Base-by-base conservation (phyloP, 2,329 filamentous ascomycete genomes). In the Magnaporthiopsis incrustans region DNA sequence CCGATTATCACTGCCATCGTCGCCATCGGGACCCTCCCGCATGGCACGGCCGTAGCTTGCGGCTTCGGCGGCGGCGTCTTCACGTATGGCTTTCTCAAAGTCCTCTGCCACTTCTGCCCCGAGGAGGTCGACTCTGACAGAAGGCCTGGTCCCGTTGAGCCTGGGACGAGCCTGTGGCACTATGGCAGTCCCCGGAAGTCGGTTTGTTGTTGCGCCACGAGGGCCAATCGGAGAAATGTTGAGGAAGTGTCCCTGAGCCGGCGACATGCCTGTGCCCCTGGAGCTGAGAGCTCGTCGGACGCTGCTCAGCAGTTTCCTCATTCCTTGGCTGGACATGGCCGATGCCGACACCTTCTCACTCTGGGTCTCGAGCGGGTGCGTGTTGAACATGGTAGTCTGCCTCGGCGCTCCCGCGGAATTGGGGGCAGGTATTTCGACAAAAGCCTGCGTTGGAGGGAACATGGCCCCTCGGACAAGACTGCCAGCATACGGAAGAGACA, bases 391-490 rank as follows among this genome's bases (percentile, higher is more conserved):
- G 0, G 84, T 85, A 0, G 83, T 87, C 62, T 85, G 78, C 59
- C 83, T 78, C n/a, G 73, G 69, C 32, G 76, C 77, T 18, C 77
- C 76, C 22, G 73, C 73, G 4, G 81, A 81, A 60, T 78, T 79
- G 7, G 84, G 81, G 7, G 83, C 78, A 63, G 86, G 77, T 50
- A 87, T 78, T 58, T 93, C 87, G 57, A 97, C 89, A 72, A 90
- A 92, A 0, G 93, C 87, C 66, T 95, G 90, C 0, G 85, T 86
- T 1, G 94, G 95, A 22, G 92, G 91, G 66, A 96, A 85, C 7
- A 97, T 73, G 65, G 92, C 91, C 18, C 95, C 95, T 62, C 94
- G 86, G 26, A 98, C 93, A 53, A 99, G 84, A 68, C 90, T 94
- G 12, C 93, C 92, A 4, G 89, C 87, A 70, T 91, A 89, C 15